Percentiles rank a stretch among this genome's conserved stretches.
Evolutionary conservation across 2,329 filamentous ascomycete genomes (phyloP).

Genomic region (Ophiostoma triangulosporum): DNA sequence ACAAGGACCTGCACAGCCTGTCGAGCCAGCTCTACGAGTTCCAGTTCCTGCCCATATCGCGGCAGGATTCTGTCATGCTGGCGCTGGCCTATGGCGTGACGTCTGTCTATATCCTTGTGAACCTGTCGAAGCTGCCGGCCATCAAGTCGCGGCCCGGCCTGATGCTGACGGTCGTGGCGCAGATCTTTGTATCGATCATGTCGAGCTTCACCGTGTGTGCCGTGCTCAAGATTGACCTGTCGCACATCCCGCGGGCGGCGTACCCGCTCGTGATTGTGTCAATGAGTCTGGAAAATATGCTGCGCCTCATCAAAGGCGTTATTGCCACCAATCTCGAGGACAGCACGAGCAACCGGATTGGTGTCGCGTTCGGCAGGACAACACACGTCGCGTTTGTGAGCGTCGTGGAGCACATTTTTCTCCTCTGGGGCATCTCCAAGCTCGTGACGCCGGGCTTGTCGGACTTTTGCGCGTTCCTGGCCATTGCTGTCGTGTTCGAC

Average conservation of each 20-base stretch:
- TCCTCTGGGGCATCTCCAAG: slow-evolving; percentile 52
- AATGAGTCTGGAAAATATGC: slow-evolving; percentile 68
- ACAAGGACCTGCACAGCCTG: slow-evolving; percentile 34
- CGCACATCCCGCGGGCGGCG: slow-evolving; percentile 57
- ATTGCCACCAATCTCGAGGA: slow-evolving; percentile 57
- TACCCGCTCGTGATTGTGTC: slow-evolving; percentile 67
- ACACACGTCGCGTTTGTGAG: slow-evolving; percentile 56
- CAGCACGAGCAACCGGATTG: slow-evolving; percentile 54
- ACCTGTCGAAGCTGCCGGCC: slow-evolving; percentile 54
- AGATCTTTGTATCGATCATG: slow-evolving; percentile 59
- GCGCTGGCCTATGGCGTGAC: slow-evolving; percentile 52
- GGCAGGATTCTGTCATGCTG: slow-evolving; percentile 49
- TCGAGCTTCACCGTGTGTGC: slow-evolving; percentile 72
- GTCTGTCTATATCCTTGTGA: slow-evolving; percentile 50
- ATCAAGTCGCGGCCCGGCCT: slow-evolving; percentile 65
- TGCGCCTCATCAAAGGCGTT: slow-evolving; percentile 64
- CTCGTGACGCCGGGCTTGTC: slow-evolving; percentile 51
- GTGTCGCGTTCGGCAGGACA: slow-evolving; percentile 60
- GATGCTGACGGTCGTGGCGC: slow-evolving; percentile 54
- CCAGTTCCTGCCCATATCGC: slow-evolving; percentile 60
- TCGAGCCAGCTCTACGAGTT: slow-evolving; percentile 61
- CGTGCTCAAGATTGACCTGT: slow-evolving; percentile 60
- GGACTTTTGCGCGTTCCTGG: slow-evolving; percentile 64
- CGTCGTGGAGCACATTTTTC: slow-evolving; percentile 52
- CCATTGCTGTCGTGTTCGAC: slow-evolving; percentile 62